Base-by-base conservation (phyloP, 2,329 filamentous ascomycete genomes). In the Diaporthe vaccinii region DNA sequence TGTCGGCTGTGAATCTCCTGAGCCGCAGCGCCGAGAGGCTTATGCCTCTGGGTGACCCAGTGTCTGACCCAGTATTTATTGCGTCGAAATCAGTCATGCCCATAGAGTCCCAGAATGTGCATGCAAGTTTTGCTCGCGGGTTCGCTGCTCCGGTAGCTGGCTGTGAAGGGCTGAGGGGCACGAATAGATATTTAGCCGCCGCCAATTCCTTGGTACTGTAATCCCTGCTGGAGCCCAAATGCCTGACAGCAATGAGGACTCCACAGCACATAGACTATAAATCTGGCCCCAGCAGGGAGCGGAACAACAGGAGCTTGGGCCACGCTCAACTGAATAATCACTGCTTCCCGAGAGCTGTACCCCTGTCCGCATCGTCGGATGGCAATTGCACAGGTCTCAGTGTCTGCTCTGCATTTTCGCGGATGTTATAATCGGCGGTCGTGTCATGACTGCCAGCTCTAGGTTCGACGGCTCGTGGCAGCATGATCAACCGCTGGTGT, bases 271-370 rank as follows among this genome's bases (percentile, higher is more conserved):
- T 22, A n/a, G n/a, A n/a, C n/a, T n/a, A 39, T 39, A 68, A 36
- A 68, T 53, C 46, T 12, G 14, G 65, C 31, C 34, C 36, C 31
- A 44, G 39, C n/a, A 44, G 39, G 31, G 62, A 51, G 44, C 44
- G 41, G 36, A 15, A 51, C 31, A 3, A 25, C 3, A 25, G 72
- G 49, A 73, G 59, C 59, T 68, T 73, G 44, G 59, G 51, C 72
- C 72, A 73, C 14, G 36, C 58, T 46, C 31, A 68, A 39, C 39
- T 53, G 34, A 28, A 53, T 31, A 34, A 41, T 39, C 46, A 12
- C n/a, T 39, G 46, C 46, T 51, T 41, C 49, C 68, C 73, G 73
- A 75, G 49, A 75, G 73, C 73, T 75, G 25, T 36, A 75, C 73
- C 73, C 73, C 58, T 75, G 68, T 22, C 39, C 25, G 15, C 31